These are phyloP conservation scores for Choanephora cucurbitarum DNA, from an alignment of 371 early-diverging fungal genomes.

Conservation along the genomic window DNA sequence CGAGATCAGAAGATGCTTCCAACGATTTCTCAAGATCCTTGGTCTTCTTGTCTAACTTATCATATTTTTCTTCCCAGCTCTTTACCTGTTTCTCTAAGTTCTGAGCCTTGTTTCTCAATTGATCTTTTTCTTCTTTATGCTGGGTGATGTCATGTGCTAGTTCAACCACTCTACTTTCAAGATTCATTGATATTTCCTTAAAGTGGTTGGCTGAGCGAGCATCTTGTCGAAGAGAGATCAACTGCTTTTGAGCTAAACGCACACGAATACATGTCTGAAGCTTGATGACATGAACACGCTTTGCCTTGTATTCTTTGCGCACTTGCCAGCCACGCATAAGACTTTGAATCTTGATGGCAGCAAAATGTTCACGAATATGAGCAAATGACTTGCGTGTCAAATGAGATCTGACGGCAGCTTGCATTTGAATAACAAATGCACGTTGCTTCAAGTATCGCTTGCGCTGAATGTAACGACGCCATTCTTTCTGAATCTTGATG, in stretches of 20 bases:
- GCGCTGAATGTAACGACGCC: slow-evolving; percentile 70
- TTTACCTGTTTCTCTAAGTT: slow-evolving; percentile 67
- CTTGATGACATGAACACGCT: slow-evolving; percentile 58
- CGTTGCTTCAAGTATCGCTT: slow-evolving; percentile 45
- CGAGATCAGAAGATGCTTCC: slow-evolving; percentile 56
- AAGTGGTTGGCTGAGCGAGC: slow-evolving; percentile 88
- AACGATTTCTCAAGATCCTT: slow-evolving; percentile 49
- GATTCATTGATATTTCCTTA: slow-evolving; percentile 87
- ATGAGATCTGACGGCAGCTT: slow-evolving; percentile 56
- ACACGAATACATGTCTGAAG: slow-evolving; percentile 85
- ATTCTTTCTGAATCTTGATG: slow-evolving; percentile 69
- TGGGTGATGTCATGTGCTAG: slow-evolving; percentile 82
- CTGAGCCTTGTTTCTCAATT: slow-evolving; percentile 53
- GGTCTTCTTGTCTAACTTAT: slow-evolving; percentile 52
- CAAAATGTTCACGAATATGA: slow-evolving; percentile 57
- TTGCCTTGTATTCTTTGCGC: slow-evolving; percentile 57
- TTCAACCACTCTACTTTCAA: slow-evolving; percentile 95
- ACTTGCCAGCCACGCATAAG: slow-evolving; percentile 63
- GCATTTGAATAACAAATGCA: slow-evolving; percentile 38
- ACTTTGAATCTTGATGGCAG: slow-evolving; percentile 81
- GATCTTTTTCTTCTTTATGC: slow-evolving; percentile 72
- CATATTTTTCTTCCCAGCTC: slow-evolving; percentile 73
- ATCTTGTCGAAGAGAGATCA: slow-evolving; percentile 75
- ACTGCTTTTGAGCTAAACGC: slow-evolving; percentile 61
- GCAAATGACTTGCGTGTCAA: slow-evolving; percentile 58